Base-by-base conservation (phyloP, 768 basidiomycete genomes). In the Sistotremastrum niveocremeum region DNA sequence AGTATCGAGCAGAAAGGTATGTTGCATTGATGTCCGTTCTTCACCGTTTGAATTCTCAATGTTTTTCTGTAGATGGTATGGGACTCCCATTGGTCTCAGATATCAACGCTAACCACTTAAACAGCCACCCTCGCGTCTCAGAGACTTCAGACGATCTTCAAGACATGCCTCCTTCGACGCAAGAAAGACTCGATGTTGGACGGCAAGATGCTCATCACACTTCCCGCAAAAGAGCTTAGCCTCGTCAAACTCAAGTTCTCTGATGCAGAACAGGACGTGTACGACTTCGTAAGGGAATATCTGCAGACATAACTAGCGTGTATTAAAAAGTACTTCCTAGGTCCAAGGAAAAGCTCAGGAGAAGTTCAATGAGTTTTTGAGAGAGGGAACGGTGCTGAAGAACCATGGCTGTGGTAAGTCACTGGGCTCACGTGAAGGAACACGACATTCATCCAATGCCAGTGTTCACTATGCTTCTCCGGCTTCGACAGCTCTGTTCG, bases 371-470 rank as follows among this genome's bases (percentile, higher is more conserved):
- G 64, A 71, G 12, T 82, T 65, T 58, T 62, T 79, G 6, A 60
- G 64, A 4, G 75, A 69, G 4, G 79, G 81, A 1, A 82, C 82
- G 0, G 79, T 84, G 7, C 61, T 84, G 36, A 84, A 84, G 73
- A 73, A 52, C 39, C 32, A 7, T 42, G 20, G 12, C 38, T 37
- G 29, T n/a, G 8, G 6, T 34, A 8, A 38, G 7, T 46, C 6
- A 41, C 74, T 71, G 55, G 77, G 81, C 52, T 78, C 78, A 49
- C 65, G 69, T 37, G 71, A 74, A 55, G 74, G 77, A 30, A n/a
- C 32, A 29, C 9, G 37, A 12, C 29, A 2, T 6, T 29, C 32
- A 6, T 6, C 20, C 31, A 44, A 36, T 37, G 11, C 49, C 59
- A 53, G 64, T 75, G 11, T 58, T 75, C n/a, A 65, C 69, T 4